Conservation (phyloP, 2,329 filamentous ascomycete genomes). For the Botrytis fragariae region DNA sequence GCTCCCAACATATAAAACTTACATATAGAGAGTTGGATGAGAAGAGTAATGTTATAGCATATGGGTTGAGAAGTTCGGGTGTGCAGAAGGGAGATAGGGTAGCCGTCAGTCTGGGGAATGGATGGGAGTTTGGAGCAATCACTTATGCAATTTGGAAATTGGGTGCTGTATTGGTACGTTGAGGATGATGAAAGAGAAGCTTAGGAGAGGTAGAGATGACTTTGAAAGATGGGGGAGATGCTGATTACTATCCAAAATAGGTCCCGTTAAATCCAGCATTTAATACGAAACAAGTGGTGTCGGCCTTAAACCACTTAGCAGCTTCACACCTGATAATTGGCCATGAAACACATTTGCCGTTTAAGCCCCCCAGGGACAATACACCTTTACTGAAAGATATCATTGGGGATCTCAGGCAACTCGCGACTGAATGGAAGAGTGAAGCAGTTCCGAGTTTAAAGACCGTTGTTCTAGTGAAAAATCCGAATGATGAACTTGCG, state of each 20-base stretch:
- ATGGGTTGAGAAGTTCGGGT: constrained; percentile 65
- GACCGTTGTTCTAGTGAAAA: constrained; percentile 75
- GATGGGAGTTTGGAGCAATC: constrained; percentile 76
- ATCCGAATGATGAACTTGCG: constrained; percentile 50
- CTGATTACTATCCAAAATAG: constrained; percentile 37
- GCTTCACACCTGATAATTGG: constrained; percentile 76
- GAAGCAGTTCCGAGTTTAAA: constrained; percentile 65
- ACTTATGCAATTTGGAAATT: constrained; percentile 93
- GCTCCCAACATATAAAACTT: constrained; percentile 47
- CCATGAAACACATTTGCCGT: constrained; percentile 82
- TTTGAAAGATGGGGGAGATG: not conserved
- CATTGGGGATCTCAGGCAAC: constrained; percentile 41
- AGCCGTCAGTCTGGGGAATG: constrained; percentile 83
- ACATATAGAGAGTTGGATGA: constrained; percentile 75
- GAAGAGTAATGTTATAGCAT: constrained; percentile 72
- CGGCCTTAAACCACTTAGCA: constrained; percentile 73
- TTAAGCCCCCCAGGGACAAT: constrained; percentile 61
- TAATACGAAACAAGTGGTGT: constrained; percentile 72
- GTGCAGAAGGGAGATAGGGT: constrained; percentile 82
- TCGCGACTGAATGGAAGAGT: constrained; percentile 39
- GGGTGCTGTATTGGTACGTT: constrained; percentile 74
- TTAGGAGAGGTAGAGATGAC: not conserved
- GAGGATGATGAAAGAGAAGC: not conserved
- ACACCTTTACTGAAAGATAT: constrained; percentile 55
- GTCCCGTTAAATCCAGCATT: constrained; percentile 92